A percentile compares a stretch with the other conserved stretches of the same genome.
These are phyloP conservation scores for Lentinula detonsa DNA, from an alignment of 768 basidiomycete species.

Conservation along the genomic window DNA sequence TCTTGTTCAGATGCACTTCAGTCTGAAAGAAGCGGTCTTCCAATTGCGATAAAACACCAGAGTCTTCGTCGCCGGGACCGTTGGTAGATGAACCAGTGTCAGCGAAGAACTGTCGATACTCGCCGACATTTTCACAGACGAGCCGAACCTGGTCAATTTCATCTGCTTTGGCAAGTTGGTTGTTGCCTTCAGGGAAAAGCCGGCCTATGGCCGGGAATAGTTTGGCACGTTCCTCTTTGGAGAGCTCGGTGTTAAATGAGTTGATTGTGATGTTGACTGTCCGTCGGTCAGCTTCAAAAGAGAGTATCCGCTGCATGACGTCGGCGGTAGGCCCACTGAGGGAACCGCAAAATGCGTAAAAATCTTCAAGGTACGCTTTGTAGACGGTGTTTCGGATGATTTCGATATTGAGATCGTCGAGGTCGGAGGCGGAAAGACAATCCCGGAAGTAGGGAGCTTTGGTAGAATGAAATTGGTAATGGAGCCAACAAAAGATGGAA, in stretches of 20 bases:
- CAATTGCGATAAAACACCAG: conserved; percentile 55
- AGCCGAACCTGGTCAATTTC: conserved; percentile 90
- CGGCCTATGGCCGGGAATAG: conserved; percentile 93
- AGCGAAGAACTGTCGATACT: conserved; percentile 90
- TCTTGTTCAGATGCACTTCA: conserved; percentile 93
- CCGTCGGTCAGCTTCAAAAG: conserved; percentile 95
- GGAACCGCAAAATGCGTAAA: conserved; percentile 75
- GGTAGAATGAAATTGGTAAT: conserved; percentile 2
- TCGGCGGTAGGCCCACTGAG: conserved; percentile 80
- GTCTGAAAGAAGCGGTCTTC: conserved; percentile 94
- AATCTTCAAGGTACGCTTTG: conserved; percentile 98
- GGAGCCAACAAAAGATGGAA: neutral
- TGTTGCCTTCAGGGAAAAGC: conserved; percentile 94
- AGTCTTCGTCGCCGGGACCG: conserved; percentile 30
- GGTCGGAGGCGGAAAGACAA: conserved; percentile 90
- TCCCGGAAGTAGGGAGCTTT: conserved; percentile 93
- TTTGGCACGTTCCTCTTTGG: conserved; percentile 91
- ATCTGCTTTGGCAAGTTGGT: conserved; percentile 87
- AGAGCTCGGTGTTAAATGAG: conserved; percentile 92
- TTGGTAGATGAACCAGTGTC: conserved; percentile 31
- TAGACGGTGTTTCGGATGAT: conserved; percentile 99
- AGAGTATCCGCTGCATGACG: conserved; percentile 86
- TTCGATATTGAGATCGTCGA: conserved; percentile 99
- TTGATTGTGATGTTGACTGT: conserved; percentile 99
- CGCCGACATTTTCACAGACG: conserved; percentile 81